Conservation (phyloP, 176 grass and related monocot genomes). For the Juncus effusus region DNA sequence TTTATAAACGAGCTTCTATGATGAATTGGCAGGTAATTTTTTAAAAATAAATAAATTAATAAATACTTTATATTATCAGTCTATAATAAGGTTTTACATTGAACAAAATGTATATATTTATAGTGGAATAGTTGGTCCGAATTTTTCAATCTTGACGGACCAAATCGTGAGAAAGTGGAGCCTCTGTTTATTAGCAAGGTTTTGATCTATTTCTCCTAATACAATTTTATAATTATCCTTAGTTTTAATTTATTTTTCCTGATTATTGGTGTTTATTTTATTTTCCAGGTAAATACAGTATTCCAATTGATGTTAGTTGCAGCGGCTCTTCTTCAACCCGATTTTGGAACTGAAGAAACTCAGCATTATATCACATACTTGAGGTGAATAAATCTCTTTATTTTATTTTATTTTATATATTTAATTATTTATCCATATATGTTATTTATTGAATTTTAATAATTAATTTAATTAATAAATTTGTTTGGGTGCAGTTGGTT, state of each 20-base stretch:
- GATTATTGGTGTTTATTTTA: slow-evolving; percentile 27
- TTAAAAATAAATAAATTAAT: neutral
- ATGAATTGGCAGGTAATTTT: slow-evolving; percentile 75
- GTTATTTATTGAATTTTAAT: slow-evolving; percentile 14
- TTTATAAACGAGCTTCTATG: slow-evolving; percentile 78
- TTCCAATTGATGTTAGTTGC: slow-evolving; percentile 92
- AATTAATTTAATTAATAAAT: slow-evolving; percentile 10
- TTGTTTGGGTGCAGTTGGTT: slow-evolving; percentile 65
- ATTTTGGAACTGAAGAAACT: slow-evolving; percentile 72
- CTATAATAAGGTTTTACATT: neutral
- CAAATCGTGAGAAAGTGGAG: slow-evolving; percentile 60
- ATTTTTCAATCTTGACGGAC: slow-evolving; percentile 71
- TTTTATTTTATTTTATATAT: slow-evolving; percentile 9
- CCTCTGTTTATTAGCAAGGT: slow-evolving; percentile 98
- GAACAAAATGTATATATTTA: slow-evolving; percentile 11
- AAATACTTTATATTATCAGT: no score
- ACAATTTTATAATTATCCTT: slow-evolving; percentile 11
- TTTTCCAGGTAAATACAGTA: slow-evolving; percentile 74
- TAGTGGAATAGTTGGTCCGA: slow-evolving; percentile 93
- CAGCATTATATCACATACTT: slow-evolving; percentile 58
- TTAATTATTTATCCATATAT: neutral
- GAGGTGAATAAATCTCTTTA: slow-evolving; percentile 37
- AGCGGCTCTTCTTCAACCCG: slow-evolving; percentile 78
- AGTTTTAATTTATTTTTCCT: slow-evolving; percentile 8
- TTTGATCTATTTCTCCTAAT: slow-evolving; percentile 21